A percentile compares a stretch with the other conserved stretches of the same genome.
Conservation (phyloP, 176 grass and related monocot genomes). For the Saccharum spontaneum region DNA sequence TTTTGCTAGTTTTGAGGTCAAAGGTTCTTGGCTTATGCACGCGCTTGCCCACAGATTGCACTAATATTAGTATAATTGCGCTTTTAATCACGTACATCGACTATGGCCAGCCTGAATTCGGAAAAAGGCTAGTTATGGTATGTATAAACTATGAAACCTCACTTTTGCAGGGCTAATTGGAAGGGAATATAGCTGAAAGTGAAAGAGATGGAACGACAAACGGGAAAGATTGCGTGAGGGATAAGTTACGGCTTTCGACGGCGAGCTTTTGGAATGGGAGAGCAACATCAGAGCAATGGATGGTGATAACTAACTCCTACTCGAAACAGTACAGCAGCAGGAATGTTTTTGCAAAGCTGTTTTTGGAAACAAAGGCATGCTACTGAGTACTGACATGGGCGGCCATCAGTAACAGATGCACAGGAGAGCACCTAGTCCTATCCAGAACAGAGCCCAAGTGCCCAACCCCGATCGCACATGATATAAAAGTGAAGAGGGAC, state of each 20-base stretch:
- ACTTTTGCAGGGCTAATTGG: constrained; percentile 37
- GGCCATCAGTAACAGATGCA: constrained; percentile 1
- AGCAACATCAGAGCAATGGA: constrained; percentile 27
- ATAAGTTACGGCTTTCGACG: constrained; percentile 61
- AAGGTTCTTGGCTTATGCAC: constrained; percentile 13
- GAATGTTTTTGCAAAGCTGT: constrained; percentile 5
- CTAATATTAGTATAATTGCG: neutral
- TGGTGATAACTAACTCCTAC: constrained; percentile 33
- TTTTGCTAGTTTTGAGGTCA: constrained; percentile 16
- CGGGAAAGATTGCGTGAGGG: constrained; percentile 55
- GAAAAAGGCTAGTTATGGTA: constrained; percentile 33
- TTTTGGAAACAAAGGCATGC: constrained; percentile 33
- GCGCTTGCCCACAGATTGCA: constrained; percentile 14
- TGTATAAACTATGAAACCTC: neutral
- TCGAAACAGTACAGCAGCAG: constrained; percentile 14
- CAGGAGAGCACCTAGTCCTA: constrained; percentile 23
- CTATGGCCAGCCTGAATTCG: constrained; percentile 6
- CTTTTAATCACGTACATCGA: neutral
- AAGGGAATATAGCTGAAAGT: constrained; percentile 45
- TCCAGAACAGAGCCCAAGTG: constrained; percentile 14
- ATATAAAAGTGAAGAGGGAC: constrained; percentile 4
- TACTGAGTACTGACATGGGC: neutral
- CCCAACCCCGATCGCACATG: neutral
- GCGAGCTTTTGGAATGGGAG: constrained; percentile 35
- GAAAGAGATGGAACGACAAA: constrained; percentile 47